Conservation (phyloP, 2,329 filamentous ascomycete genomes). For the Rachicladosporium sp. region DNA sequence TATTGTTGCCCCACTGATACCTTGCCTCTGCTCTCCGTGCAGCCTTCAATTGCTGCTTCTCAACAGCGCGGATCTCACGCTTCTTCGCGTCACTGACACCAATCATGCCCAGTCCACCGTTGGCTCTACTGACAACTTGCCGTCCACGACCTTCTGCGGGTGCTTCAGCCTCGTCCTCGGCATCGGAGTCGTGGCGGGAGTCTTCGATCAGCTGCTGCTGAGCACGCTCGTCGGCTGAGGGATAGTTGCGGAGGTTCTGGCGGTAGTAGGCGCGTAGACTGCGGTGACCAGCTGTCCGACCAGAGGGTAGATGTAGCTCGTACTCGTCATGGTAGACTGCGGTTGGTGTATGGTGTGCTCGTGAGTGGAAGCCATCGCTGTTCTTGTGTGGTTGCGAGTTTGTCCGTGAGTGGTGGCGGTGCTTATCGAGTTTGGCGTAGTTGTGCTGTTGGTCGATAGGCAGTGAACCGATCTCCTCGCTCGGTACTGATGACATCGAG, state of each 20-base stretch:
- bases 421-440: conserved; percentile 58
- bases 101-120: conserved; percentile 64
- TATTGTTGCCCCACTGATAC: conserved; percentile 60
- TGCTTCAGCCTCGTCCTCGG: conserved; percentile 32
- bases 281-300: conserved; percentile 79
- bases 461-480: conserved; percentile 68
- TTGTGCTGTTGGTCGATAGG: conserved; percentile 63
- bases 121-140: conserved; percentile 48
- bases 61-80: conserved; percentile 50
- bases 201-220: conserved; percentile 50
- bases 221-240: conserved; percentile 62
- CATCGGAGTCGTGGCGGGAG: conserved; percentile 33
- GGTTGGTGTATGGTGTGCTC: conserved; percentile 59
- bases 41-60: conserved; percentile 56
- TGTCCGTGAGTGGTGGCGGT: conserved; percentile 59
- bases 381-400: conserved; percentile 63
- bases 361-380: conserved; percentile 68
- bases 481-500: conserved; percentile 69
- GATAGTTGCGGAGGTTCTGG: conserved; percentile 81
- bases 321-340: conserved; percentile 85
- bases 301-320: conserved; percentile 84
- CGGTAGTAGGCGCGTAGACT: conserved; percentile 79
- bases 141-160: conserved; percentile 19
- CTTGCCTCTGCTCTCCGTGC: conserved; percentile 40
- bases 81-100: conserved; percentile 68